Conservation (phyloP, 2,329 filamentous ascomycete species). For the Aaosphaeria pasadenensis region DNA sequence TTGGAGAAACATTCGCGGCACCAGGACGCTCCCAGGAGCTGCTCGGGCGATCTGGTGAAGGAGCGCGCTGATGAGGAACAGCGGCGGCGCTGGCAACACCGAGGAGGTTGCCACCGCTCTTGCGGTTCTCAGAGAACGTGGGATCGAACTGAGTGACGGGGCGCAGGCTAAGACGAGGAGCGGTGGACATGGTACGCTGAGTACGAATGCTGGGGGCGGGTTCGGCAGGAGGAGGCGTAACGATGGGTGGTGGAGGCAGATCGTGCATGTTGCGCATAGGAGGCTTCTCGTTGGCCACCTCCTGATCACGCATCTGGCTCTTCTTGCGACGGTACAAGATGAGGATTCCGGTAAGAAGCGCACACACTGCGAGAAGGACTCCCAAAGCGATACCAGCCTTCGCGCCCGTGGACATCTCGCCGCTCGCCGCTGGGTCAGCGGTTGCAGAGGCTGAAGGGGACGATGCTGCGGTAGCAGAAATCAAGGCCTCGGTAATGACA, state of each 20-base stretch:
- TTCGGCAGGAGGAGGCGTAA: neutral
- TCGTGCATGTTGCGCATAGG: slow-evolving; percentile 18
- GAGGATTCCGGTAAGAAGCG: slow-evolving; percentile 66
- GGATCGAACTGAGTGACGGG: slow-evolving; percentile 83
- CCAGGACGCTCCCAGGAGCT: slow-evolving; percentile 41
- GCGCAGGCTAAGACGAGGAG: slow-evolving; percentile 80
- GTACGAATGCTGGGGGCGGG: slow-evolving; percentile 38
- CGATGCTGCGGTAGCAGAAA: neutral
- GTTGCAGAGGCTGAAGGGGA: slow-evolving; percentile 12
- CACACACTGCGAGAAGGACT: slow-evolving; percentile 66
- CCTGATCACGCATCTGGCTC: slow-evolving; percentile 47
- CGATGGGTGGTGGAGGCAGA: slow-evolving; percentile 20
- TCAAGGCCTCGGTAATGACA: slow-evolving; percentile 3
- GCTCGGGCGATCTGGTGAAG: slow-evolving; percentile 15
- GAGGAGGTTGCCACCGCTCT: slow-evolving; percentile 37
- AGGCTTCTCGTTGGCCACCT: slow-evolving; percentile 41
- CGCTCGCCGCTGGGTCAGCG: slow-evolving; percentile 15
- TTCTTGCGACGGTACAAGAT: slow-evolving; percentile 73
- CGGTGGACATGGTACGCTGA: slow-evolving; percentile 50
- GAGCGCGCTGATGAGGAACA: slow-evolving; percentile 15
- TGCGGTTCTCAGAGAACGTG: slow-evolving; percentile 51
- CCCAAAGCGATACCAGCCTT: slow-evolving; percentile 87
- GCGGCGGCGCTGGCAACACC: slow-evolving; percentile 28
- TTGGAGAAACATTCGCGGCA: slow-evolving; percentile 44
- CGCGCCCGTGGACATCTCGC: slow-evolving; percentile 45